Evolutionary conservation across 108 stramenopile genomes (phyloP).

Genomic region (Cyclotella baltica): DNA sequence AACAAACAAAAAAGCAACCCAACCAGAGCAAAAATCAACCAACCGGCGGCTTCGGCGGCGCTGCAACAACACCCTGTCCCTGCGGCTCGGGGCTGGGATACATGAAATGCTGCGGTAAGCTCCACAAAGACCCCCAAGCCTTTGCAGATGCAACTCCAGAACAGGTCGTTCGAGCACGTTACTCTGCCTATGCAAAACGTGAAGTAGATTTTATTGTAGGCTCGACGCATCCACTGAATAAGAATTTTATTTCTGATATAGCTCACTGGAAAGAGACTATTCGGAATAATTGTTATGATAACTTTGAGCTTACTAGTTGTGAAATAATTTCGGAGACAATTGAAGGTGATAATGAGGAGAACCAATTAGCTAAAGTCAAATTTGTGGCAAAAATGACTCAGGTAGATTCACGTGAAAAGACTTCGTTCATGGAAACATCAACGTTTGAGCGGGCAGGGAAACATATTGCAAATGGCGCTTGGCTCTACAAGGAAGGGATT

Average conservation of each 20-base stretch:
- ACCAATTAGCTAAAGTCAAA: constrained; percentile 59
- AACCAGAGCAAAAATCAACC: constrained; percentile 42
- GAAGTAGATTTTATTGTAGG: constrained; percentile 70
- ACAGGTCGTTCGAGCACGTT: constrained; percentile 72
- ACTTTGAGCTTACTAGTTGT: constrained; percentile 72
- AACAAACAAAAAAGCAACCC: constrained; percentile 30
- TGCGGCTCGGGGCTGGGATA: constrained; percentile 65
- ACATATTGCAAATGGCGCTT: constrained; percentile 61
- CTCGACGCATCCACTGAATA: constrained; percentile 54
- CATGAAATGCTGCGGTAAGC: constrained; percentile 66
- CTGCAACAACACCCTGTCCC: constrained; percentile 68
- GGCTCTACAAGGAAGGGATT: constrained; percentile 64
- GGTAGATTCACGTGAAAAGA: constrained; percentile 69
- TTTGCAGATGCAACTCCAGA: constrained; percentile 61
- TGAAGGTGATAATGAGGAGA: constrained; percentile 52
- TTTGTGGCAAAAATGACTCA: constrained; percentile 74
- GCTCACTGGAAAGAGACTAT: constrained; percentile 72
- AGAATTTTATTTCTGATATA: constrained; percentile 60
- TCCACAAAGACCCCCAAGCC: constrained; percentile 61
- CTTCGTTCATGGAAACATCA: constrained; percentile 78
- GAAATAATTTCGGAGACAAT: constrained; percentile 61
- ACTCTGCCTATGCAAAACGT: constrained; percentile 77
- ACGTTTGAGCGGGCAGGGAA: constrained; percentile 68
- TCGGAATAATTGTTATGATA: constrained; percentile 74
- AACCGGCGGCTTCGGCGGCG: constrained; percentile 73